Evolutionary conservation across 345 rosid genomes (phyloP), one percentile per base, ranked within the genome.

Genomic region (Anacardium occidentale): DNA sequence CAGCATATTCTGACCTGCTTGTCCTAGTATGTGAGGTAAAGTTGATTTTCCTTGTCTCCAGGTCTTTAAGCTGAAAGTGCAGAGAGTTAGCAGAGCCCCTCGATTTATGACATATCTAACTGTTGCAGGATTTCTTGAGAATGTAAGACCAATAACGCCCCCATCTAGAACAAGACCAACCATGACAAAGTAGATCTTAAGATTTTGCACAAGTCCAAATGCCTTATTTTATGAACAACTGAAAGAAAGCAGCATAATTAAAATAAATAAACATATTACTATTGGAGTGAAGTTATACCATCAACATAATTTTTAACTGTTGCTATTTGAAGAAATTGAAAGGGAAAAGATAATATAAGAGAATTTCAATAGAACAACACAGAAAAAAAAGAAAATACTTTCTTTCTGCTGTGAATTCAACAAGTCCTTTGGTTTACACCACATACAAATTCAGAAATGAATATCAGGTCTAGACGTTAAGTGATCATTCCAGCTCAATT

Each of bases 41-140:
- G 91, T 89, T 72, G 99, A 95, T 75, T 95, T 89, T 71, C 98
- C 99, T 79, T 84, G 82, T 76, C 87, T 82, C 99, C 99, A 95
- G 74, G 87, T 84, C 83, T 86, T 95, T 71, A 92, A 75, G 86
- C 98, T 92, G 70, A 84, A 76, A 62, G 84, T 82, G 83, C 99
- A 88, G 61, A 95, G 93, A 26, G 94, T 88, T n/a, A 95, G 90
- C 69, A 95, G 75, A 76, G 88, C 91, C 62, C 90, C 97, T 67
- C 99, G 98, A 79, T 81, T 81, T 58, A 79, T 70, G 62, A 88
- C 85, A 11, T 84, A 83, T 57, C 80, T 79, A 61, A 95, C 74
- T 63, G 86, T 78, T 13, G 87, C 54, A 55, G 76, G 77, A 80
- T 88, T 90, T 78, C 93, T 76, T 3, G 97, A 86, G 80, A 90